These are phyloP conservation scores for Escovopsis sp. DNA, from an alignment of 2,329 filamentous ascomycete species.

Conservation along the genomic window DNA sequence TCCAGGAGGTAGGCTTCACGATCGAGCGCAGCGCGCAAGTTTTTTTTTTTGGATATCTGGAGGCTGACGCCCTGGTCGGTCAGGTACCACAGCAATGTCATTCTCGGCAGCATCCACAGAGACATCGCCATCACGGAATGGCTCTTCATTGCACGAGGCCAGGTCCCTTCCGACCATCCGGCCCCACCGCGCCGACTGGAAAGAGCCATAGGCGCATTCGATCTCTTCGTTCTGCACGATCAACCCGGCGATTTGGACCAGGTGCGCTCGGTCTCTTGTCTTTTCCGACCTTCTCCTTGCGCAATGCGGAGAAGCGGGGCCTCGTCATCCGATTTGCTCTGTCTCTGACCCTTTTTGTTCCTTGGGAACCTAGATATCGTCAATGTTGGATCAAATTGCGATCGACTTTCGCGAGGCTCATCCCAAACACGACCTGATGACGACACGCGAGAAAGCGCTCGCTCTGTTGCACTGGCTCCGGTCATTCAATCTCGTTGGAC, in stretches of 20 bases:
- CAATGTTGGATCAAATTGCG: constrained; percentile 51
- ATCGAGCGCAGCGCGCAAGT: neutral
- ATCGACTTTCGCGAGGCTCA: constrained; percentile 37
- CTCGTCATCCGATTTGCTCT: neutral
- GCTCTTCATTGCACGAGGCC: constrained; percentile 28
- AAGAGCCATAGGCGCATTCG: constrained; percentile 64
- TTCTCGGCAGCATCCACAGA: constrained; percentile 69
- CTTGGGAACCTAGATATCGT: constrained; percentile 33
- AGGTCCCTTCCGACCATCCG: no score
- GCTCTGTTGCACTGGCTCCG: constrained; percentile 56
- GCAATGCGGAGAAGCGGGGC: neutral
- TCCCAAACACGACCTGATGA: constrained; percentile 38
- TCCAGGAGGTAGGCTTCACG: constrained; percentile 43
- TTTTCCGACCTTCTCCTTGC: constrained; percentile 1
- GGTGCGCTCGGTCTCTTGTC: constrained; percentile 27
- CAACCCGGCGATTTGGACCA: constrained; percentile 60
- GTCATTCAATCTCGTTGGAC: constrained; percentile 52
- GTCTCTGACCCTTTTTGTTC: no score
- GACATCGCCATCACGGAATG: constrained; percentile 66
- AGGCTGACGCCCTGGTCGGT: constrained; percentile 2
- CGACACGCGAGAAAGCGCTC: constrained; percentile 53
- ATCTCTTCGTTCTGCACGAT: constrained; percentile 73
- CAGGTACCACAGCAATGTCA: constrained; percentile 61
- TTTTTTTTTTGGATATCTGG: neutral
- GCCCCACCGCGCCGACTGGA: constrained; percentile 36